Base-by-base conservation (phyloP, 2,329 filamentous ascomycete species). In the Pyrenochaeta sp. region DNA sequence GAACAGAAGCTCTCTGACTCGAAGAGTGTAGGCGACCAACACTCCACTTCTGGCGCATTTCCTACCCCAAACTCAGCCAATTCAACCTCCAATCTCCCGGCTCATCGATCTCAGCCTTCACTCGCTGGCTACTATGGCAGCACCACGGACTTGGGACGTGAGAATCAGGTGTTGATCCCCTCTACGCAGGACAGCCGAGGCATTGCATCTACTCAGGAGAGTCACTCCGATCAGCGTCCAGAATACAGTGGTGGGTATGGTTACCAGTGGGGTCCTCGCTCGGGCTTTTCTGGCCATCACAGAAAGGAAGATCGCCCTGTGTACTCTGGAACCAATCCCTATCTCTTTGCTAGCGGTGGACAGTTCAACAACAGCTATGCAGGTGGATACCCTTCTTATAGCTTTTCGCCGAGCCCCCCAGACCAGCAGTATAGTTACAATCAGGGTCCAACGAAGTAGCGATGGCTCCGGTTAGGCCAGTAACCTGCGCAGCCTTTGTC, bases 41-140 rank as follows among this genome's bases (percentile, higher is more conserved):
- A 40, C 18, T 7, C 35, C 15, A 35, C 37, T 18, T 35, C 47
- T 27, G 43, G 33, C 32, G 36, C 54, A 18, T 21, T 41, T 18
- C 47, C 52, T 7, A 46, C 23, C 21, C 36, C 47, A n/a, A 49
- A 41, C 29, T 53, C 51, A n/a, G 14, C 12, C 45, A 44, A 15
- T 20, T 42, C 14, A 23, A 49, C 11, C 51, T 47, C n/a, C 31
- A n/a, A 41, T 31, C 48, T 58, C 17, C 60, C 64, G 4, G 45
- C 54, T 23, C 58, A 67, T 40, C 69, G 67, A 23, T 67, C 68
- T 15, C 68, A 71, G 32, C 60, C 63, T 14, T 61, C 63, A 5
- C 55, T 69, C 32, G 51, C 37, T 23, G 51, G 54, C 17, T 67
- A 56, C 49, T 68, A 64, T 44, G 61, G 62, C 37, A 44, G 56